Evolutionary conservation across 2,329 filamentous ascomycete species (phyloP), one percentile per base, ranked within the genome.

Genomic region (Xylaria sp.): DNA sequence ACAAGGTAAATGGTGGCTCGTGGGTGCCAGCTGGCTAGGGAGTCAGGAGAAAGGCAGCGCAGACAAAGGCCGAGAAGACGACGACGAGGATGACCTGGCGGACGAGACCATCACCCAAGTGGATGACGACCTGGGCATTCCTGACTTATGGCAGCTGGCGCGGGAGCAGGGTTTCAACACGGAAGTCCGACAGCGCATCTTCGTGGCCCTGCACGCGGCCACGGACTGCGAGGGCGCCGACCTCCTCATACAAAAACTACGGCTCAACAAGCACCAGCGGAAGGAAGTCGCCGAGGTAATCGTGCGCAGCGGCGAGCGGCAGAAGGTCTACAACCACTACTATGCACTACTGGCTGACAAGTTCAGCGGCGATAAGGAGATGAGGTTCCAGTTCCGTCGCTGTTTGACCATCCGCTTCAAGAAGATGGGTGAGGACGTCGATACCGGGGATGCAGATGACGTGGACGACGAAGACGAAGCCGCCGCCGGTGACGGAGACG

Each of bases 1-100:
- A 77, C 92, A 91, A 77, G 96, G 96, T 0, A 97, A 97, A 82
- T 99, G 96, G 96, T 99, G 96, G 96, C 88, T 98, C 23, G 93
- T 98, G 5, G 96, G 96, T 60, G 95, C 96, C n/a, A 97, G 94
- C 79, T 97, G 95, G 88, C 83, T 86, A 4, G 87, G 86, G 5
- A 73, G 71, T 38, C 65, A 48, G 48, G 63, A 48, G 28, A 67
- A 23, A 26, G 13, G 6, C 26, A 11, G 51, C n/a, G 17, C 28
- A n/a, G 40, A 64, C 6, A 60, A 61, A 31, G 33, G 23, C 9
- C 51, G 28, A 17, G 44, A n/a, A 20, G 54, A 59, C 3, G 57
- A 59, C 13, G 81, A 70, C 23, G 73, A 71, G 31, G 61, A 67
- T 20, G 67, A 58, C 40, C 58, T 69, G 11, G 60, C 44, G 20